Evolutionary conservation across 352 stramenopile genomes (phyloP), one percentile per base, ranked within the genome.

Genomic region (Pythium vanterpoolii): DNA sequence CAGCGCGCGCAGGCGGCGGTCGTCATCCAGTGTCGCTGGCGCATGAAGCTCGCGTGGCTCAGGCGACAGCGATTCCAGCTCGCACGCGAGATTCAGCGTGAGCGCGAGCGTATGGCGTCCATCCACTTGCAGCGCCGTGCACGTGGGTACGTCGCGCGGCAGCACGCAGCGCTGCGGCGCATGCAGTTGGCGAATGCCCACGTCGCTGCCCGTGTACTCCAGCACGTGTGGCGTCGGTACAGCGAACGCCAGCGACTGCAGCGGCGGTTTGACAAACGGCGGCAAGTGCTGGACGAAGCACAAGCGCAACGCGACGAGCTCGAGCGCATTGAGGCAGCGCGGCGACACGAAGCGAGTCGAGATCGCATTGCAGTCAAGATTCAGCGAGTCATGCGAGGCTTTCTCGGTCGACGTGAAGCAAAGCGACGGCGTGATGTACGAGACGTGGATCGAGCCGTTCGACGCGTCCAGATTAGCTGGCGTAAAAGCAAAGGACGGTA

Each of bases 401-500:
- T 83, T 18, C 43, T 74, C 2, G 74, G 60, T 0, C 46, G 76
- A 1, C 63, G 59, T 26, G 31, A 66, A 1, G 78, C 69, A 5
- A 27, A 45, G 9, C 60, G 45, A 6, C 68, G 53, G 27, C 16
- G 70, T 1, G 40, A 46, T 18, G 59, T 55, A 2, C 52, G 57
- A 36, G 40, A 45, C 4, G 62, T 72, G 39, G 70, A 80, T 1
- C 52, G 67, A 16, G 77, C 77, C 1, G 74, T 62, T 13, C 62
- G 72, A 0, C 75, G 62, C 9, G 56, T 88, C 4, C 76, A 90
- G 54, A 65, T 57, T 1, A 79, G 72, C 53, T 88, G 78, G 73
- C 73, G 77, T 14, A 64, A 68, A n/a, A 69, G 72, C 42, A 68
- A 72, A 42, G 71, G 69, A 0, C 53, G 63, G 9, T 80, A 80